A percentile compares a stretch with the other conserved stretches of the same genome.
Evolutionary conservation across 805 yeast genomes (phyloP).

Genomic region (Pichia gijzeniarum): DNA sequence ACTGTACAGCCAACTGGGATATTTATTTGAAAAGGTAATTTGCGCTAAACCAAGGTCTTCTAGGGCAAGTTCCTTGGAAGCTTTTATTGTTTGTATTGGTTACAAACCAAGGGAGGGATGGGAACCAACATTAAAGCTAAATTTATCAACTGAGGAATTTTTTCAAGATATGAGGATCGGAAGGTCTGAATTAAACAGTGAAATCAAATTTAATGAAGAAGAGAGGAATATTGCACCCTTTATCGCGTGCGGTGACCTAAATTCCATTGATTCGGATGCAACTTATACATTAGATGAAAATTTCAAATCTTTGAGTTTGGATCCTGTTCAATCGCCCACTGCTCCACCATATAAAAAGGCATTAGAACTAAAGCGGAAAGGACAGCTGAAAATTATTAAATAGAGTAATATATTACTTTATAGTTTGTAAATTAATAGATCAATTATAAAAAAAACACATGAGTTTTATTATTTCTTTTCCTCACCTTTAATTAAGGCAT

Average conservation of each 20-base stretch:
- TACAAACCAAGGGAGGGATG: conserved; percentile 80
- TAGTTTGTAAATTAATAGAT: neutral
- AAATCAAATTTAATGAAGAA: conserved; percentile 46
- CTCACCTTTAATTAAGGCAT: conserved; percentile 39
- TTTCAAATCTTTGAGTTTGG: conserved; percentile 45
- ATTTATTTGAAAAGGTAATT: conserved; percentile 74
- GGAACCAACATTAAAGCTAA: conserved; percentile 54
- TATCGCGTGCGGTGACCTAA: conserved; percentile 88
- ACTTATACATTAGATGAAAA: conserved; percentile 60
- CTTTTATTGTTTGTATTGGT: conserved; percentile 88
- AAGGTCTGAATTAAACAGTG: conserved; percentile 41
- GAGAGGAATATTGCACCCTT: conserved; percentile 83
- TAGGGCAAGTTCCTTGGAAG: conserved; percentile 89
- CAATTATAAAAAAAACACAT: neutral
- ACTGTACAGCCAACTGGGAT: conserved; percentile 86
- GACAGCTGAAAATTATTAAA: conserved; percentile 37
- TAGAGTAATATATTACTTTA: conserved; percentile 3
- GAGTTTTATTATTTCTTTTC: conserved; percentile 20
- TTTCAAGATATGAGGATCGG: conserved; percentile 61
- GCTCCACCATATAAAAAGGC: conserved; percentile 97
- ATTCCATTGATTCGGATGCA: conserved; percentile 88
- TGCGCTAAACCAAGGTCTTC: conserved; percentile 97
- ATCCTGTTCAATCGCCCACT: conserved; percentile 93
- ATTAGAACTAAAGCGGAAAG: conserved; percentile 75
- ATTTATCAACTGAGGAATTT: conserved; percentile 70